Percentiles rank a stretch among this genome's conserved stretches.
Evolutionary conservation across 1,139 yeast genomes (phyloP).

Genomic region (Kurtzmaniella natalensis): DNA sequence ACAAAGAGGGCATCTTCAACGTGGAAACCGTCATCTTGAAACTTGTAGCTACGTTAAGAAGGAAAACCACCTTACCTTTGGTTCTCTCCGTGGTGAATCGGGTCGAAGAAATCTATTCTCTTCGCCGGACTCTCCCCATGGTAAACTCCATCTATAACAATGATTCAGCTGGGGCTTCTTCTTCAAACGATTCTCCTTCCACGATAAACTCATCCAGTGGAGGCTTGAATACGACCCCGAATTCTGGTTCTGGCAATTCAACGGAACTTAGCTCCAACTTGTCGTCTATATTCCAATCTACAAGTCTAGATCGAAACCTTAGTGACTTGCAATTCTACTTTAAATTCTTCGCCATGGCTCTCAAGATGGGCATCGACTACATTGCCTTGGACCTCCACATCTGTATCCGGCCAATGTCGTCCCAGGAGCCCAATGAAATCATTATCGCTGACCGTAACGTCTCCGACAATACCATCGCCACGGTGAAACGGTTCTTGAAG

Average conservation of each 20-base stretch:
- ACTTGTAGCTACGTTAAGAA: constrained; percentile 9
- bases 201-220: neutral
- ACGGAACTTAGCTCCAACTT: constrained; percentile 1
- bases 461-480: constrained; percentile 2
- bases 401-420: neutral
- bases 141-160: neutral
- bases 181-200: neutral
- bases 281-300: neutral
- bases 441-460: constrained; percentile 4
- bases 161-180: neutral
- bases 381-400: constrained; percentile 8
- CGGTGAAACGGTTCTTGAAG: constrained; percentile 6
- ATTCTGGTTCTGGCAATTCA: neutral
- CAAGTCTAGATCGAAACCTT: constrained; percentile 1
- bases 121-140: neutral
- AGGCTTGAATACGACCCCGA: neutral
- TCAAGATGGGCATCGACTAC: constrained; percentile 9
- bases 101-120: neutral
- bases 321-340: constrained; percentile 7
- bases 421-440: neutral
- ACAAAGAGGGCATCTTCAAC: constrained; percentile 3
- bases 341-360: constrained; percentile 6
- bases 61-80: constrained; percentile 9
- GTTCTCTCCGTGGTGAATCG: constrained; percentile 3
- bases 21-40: constrained; percentile 7